Evolutionary conservation across 176 grass and related monocot species (phyloP), one percentile per base, ranked within the genome.

Genomic region (Melocanna baccifera): DNA sequence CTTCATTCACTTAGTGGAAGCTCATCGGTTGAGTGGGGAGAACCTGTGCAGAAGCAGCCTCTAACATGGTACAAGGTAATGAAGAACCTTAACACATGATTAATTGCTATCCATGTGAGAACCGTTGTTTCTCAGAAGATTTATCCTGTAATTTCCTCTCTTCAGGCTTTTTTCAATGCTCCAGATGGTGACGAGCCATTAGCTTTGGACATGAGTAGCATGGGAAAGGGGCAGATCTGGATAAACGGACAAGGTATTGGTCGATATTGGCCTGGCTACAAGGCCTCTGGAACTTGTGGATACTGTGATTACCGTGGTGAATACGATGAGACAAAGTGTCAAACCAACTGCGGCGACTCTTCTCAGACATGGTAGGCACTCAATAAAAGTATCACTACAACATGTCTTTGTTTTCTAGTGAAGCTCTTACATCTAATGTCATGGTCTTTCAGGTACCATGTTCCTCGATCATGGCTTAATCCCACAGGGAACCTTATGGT

Each of bases 161-260:
- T 81, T 68, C 71, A 94, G 93, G 87, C 96, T 53, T 99, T 96
- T 83, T 99, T 99, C 66, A 99, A 99, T 72, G 91, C 86, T 12
- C 96, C 93, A 23, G 93, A 92, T 82, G 96, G 96, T 20, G 78
- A 93, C 64, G 93, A 96, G 52, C 96, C 96, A 76, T 92, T 99
- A 81, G 96, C 96, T 91, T 83, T 99, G 80, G 96, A 99, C 81
- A 92, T 96, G 96, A 86, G 79, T 85, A 90, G 85, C 70, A 99
- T 99, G 96, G 96, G 96, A 22, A 99, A 99, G 83, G 93, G 96
- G 34, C 96, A 99, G 83, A 91, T 96, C 37, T 99, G 96, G 96
- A 88, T 99, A 71, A 99, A 99, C 46, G 93, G 96, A 80, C 87
- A 99, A 83, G 88, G 96, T 67, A 90, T 96, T 55, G 96, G 96